A percentile compares a stretch with the other conserved stretches of the same genome.
phyloP scores from a whole-genome alignment of 148 eudicot species.

The Rhododendron griersonianum region DNA sequence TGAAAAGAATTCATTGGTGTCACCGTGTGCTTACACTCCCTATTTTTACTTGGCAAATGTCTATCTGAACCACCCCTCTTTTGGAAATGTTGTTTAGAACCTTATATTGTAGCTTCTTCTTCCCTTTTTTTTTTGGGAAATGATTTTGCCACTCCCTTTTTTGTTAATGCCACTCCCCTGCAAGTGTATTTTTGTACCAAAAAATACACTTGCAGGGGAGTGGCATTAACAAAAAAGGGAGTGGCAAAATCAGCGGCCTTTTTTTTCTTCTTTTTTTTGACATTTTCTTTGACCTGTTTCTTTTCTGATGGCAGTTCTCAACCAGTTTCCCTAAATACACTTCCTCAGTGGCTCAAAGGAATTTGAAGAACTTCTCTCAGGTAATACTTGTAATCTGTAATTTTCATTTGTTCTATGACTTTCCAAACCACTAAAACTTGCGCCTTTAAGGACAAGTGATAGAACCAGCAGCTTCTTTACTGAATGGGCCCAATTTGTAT shows the following conservation, averaged over 20 bases:
- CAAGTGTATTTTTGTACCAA: too few relatives aligned
- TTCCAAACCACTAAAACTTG: neutral
- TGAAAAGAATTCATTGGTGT: neutral
- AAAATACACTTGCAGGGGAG: too few relatives aligned
- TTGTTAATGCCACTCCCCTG: too few relatives aligned
- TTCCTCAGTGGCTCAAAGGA: constrained; percentile 85
- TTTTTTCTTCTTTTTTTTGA: neutral
- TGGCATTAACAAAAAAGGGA: too few relatives aligned
- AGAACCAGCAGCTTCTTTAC: neutral
- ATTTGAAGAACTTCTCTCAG: constrained; percentile 69
- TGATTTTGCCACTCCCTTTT: too few relatives aligned
- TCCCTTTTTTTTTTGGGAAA: neutral
- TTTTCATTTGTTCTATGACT: neutral
- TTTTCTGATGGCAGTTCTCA: constrained; percentile 51
- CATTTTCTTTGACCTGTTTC: neutral
- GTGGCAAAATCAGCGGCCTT: neutral
- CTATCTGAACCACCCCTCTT: neutral
- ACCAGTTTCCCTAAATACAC: constrained; percentile 78
- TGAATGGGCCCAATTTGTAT: neutral
- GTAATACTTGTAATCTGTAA: constrained; percentile 25
- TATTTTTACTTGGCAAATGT: neutral
- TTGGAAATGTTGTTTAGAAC: neutral
- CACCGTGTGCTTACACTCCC: neutral
- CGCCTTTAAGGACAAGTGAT: neutral
- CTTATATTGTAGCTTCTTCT: neutral